These are phyloP conservation scores for Apiosordaria backusii DNA, from an alignment of 495 filamentous ascomycete species.

Conservation along the genomic window DNA sequence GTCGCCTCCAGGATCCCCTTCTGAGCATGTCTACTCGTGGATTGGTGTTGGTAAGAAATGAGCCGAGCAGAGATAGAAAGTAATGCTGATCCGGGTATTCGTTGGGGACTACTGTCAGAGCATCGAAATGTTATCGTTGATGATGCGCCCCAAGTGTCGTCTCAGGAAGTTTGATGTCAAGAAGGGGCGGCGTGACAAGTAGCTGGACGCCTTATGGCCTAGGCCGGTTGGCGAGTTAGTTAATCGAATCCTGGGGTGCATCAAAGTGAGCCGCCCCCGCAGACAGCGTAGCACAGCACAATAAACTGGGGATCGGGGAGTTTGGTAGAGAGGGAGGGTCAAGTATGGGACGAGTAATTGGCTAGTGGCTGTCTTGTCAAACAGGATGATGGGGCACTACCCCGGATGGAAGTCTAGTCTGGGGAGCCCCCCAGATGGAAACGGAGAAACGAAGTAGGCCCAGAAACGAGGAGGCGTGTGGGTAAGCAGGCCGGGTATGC, in stretches of 20 bases:
- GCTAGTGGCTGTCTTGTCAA: slow-evolving; percentile 11
- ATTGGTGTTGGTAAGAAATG: background rate
- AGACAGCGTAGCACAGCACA: slow-evolving; percentile 18
- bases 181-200: background rate
- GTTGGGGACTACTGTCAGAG: background rate
- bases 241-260: slow-evolving; percentile 10
- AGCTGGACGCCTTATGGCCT: background rate
- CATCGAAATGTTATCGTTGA: background rate
- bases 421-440: slow-evolving; percentile 1
- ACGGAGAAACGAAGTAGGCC: background rate
- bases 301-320: slow-evolving; percentile 8
- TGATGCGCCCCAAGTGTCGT: background rate
- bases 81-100: background rate
- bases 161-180: background rate
- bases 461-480: slow-evolving; percentile 12
- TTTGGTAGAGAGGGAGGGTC: slow-evolving; percentile 6
- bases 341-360: slow-evolving; percentile 19
- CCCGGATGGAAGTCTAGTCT: background rate
- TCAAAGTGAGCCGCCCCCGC: slow-evolving; percentile 11
- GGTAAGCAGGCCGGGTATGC: slow-evolving; percentile 15
- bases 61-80: background rate
- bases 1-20: background rate
- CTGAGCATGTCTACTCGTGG: background rate
- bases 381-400: slow-evolving; percentile 13
- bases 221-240: slow-evolving; percentile 4